Base-by-base conservation (phyloP, 169 alveolate genomes). In the Cystoisospora suis region DNA sequence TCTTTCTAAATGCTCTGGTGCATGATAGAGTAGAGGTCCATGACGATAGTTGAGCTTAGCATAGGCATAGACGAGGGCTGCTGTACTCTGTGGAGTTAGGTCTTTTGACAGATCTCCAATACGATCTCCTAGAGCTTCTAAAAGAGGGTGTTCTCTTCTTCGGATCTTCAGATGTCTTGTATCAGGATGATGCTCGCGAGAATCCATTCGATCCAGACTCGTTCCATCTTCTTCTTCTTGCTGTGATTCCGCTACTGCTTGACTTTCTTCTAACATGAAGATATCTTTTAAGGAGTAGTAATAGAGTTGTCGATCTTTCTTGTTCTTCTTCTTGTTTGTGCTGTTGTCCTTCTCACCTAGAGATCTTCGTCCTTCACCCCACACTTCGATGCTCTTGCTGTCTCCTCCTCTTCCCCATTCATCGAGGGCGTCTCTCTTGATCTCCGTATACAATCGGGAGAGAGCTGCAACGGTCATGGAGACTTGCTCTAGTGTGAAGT, bases 1-100 rank as follows among this genome's bases (percentile, higher is more conserved):
- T 23, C 87, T 49, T 23, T 77, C 87, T 44, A 77, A 49, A 77
- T 77, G 87, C 87, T 46, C 69, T 34, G 87, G 87, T 3, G 36
- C 49, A 23, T 77, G 87, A 44, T 77, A 77, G 32, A 77, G 38
- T 7, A 77, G 87, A 0, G 87, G 87, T 4, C 87, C 87, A 44
- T 77, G 69, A 17, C 87, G 87, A 20, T 77, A n/a, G 12, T 44
- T 44, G 4, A 77, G 59, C 87, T 77, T 46, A 32, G 69, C 69
- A 45, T 7, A 46, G 69, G 87, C 59, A 77, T 38, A 77, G 9
- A 49, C 27, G 65, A 77, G 79, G 36, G 79, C 79, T 23, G 79
- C 79, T 29, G 79, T 44, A 29, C 79, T 27, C 42, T 65, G 79
- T n/a, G 79, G 79, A 29, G 79, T 65, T 6, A 65, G 79, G 12